These are phyloP conservation scores for Fusarium oxysporum DNA, from an alignment of 2,329 filamentous ascomycete genomes.

Conservation along the genomic window DNA sequence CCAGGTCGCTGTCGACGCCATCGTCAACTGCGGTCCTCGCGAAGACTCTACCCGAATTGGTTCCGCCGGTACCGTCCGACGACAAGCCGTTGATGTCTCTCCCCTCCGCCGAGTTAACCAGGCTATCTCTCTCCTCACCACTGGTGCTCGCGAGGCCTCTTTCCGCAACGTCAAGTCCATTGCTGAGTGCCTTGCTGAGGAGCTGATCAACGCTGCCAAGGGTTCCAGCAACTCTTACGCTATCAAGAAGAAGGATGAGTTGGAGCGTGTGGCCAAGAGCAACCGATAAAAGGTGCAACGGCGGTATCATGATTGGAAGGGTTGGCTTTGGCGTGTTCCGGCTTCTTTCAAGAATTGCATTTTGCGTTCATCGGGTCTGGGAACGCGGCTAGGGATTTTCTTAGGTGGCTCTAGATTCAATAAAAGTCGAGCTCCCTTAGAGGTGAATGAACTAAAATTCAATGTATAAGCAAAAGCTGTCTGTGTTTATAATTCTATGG, in stretches of 20 bases:
- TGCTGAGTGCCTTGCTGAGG: constrained; percentile 98
- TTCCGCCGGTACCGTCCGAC: constrained; percentile 98
- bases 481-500: neutral
- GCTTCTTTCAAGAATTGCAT: constrained; percentile 61
- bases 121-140: constrained; percentile 98
- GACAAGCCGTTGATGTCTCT: constrained; percentile 99
- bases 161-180: constrained; percentile 99
- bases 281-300: constrained; percentile 86
- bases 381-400: constrained; percentile 59
- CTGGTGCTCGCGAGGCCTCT: constrained; percentile 96
- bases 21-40: constrained; percentile 99
- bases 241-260: constrained; percentile 99
- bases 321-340: constrained; percentile 59
- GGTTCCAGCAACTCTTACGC: constrained; percentile 99
- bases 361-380: constrained; percentile 59
- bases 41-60: constrained; percentile 99
- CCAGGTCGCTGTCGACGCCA: constrained; percentile 98
- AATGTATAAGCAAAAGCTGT: constrained; percentile 15
- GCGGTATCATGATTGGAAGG: constrained; percentile 52
- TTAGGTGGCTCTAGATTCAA: constrained; percentile 58
- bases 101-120: constrained; percentile 99
- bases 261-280: constrained; percentile 99
- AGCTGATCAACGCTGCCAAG: constrained; percentile 99
- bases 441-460: constrained; percentile 51
- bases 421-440: constrained; percentile 57